Conservation (phyloP, 83 land plant species). For the Thuja plicata region DNA sequence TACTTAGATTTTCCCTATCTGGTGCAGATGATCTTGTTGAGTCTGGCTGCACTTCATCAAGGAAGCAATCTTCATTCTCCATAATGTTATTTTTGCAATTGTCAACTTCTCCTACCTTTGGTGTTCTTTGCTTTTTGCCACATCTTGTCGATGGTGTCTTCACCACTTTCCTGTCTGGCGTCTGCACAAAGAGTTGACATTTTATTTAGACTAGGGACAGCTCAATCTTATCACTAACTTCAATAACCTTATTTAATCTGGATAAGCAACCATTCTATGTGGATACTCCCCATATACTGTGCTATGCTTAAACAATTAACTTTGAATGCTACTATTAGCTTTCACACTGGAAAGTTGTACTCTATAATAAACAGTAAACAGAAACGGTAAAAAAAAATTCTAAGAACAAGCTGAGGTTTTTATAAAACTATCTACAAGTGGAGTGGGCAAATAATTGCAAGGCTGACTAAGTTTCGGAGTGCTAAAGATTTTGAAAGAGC, state of each 20-base stretch:
- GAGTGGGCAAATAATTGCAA: background rate
- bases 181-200: background rate
- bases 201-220: background rate
- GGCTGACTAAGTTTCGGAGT: background rate
- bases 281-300: background rate
- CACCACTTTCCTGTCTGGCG: background rate
- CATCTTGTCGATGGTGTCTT: background rate
- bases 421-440: background rate
- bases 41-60: background rate
- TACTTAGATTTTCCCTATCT: background rate
- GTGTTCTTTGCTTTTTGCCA: background rate
- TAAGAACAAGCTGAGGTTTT: background rate
- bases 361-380: background rate
- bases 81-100: constrained; percentile 3
- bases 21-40: background rate
- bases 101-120: background rate
- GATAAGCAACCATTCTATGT: background rate
- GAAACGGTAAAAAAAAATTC: background rate
- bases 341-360: background rate
- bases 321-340: background rate
- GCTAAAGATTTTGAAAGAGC: background rate
- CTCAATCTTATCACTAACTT: background rate
- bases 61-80: background rate
- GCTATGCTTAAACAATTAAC: background rate
- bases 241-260: background rate